phyloP scores from a whole-genome alignment of 768 basidiomycete genomes.

The Cubamyces lactineus region DNA sequence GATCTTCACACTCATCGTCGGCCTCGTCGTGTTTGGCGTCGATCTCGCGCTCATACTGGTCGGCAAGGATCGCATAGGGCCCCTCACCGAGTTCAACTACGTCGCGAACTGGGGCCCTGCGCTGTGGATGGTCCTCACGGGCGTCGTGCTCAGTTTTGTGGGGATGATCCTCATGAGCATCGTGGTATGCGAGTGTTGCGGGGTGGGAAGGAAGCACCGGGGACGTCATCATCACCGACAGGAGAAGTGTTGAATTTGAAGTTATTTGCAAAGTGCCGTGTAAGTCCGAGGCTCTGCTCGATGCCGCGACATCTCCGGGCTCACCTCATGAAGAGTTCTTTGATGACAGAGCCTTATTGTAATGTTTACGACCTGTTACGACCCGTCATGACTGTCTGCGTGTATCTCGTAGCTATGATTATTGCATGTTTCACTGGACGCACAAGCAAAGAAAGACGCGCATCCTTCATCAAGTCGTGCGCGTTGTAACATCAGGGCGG shows the following conservation, averaged over 20 bases:
- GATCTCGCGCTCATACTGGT: conserved; percentile 66
- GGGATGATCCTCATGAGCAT: conserved; percentile 64
- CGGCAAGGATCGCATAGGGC: conserved; percentile 48
- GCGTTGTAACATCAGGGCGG: too few species aligned
- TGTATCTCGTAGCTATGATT: not conserved
- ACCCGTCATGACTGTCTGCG: not conserved
- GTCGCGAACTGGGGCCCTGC: conserved; percentile 63
- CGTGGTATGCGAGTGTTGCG: conserved; percentile 69
- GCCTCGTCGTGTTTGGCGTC: conserved; percentile 56
- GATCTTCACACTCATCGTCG: conserved; percentile 59
- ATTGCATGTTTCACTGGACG: too few species aligned
- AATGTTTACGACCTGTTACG: not conserved
- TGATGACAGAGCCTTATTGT: not conserved
- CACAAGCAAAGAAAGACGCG: too few species aligned
- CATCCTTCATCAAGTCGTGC: too few species aligned
- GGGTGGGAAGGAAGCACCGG: conserved; percentile 43
- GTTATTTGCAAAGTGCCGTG: not conserved
- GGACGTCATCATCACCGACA: conserved; percentile 9
- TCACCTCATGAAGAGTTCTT: not conserved
- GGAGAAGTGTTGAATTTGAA: conserved; percentile 8
- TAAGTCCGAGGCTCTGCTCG: too few species aligned
- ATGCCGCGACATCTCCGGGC: not conserved
- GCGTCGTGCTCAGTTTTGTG: conserved; percentile 58
- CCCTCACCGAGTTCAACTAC: conserved; percentile 45
- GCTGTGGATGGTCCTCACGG: conserved; percentile 72